Conservation (phyloP, 2,329 filamentous ascomycete genomes). For the Alternaria ethzedia region DNA sequence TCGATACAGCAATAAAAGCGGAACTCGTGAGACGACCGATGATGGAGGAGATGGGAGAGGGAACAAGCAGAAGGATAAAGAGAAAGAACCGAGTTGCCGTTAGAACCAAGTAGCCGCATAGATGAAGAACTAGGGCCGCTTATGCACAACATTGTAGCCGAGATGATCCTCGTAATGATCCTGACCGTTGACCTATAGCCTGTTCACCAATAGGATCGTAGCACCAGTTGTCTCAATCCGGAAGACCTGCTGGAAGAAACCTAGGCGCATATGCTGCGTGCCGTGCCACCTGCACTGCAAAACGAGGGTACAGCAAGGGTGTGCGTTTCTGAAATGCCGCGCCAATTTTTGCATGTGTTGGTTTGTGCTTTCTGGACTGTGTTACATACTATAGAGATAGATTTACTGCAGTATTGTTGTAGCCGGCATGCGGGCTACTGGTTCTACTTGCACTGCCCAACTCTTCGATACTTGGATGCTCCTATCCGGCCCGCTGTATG, state of each 20-base stretch:
- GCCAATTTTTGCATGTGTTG: not conserved
- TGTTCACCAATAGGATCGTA: slow-evolving; percentile 5
- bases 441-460: slow-evolving; percentile 19
- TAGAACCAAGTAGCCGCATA: slow-evolving; percentile 4
- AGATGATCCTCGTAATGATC: slow-evolving; percentile 4
- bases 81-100: not conserved
- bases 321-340: not conserved
- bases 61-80: not conserved
- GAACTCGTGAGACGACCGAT: not conserved
- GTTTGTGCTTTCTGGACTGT: not conserved
- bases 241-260: slow-evolving; percentile 20
- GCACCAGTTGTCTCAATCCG: slow-evolving; percentile 4
- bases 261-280: slow-evolving; percentile 4
- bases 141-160: slow-evolving; percentile 4
- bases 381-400: not conserved
- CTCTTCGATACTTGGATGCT: slow-evolving; percentile 20
- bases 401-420: not conserved
- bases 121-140: not conserved
- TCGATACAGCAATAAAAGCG: not conserved
- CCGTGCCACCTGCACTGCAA: slow-evolving; percentile 8
- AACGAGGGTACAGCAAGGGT: slow-evolving; percentile 13
- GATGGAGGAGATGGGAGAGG: not conserved
- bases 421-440: slow-evolving; percentile 1
- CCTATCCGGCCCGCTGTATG: not conserved
- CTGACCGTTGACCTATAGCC: slow-evolving; percentile 1